Base-by-base conservation (phyloP, 768 basidiomycete genomes). In the Galerina marginata region DNA sequence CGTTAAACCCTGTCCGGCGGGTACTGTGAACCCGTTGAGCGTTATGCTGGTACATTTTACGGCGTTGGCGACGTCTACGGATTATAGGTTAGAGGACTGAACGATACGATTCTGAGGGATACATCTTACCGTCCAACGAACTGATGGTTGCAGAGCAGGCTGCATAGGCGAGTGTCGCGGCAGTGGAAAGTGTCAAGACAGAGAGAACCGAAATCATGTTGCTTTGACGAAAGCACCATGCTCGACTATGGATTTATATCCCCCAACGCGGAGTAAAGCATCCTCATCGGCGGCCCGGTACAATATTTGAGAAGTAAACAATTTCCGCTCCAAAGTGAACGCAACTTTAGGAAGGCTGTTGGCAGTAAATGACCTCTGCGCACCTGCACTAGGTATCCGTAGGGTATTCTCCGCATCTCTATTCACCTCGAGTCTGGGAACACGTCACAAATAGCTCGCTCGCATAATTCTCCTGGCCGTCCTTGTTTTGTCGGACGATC, bases 1-100 rank as follows among this genome's bases (percentile, higher is more conserved):
- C 9, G 73, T 75, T 66, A 89, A 79, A 0, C 75, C 80, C 69
- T 81, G 46, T 11, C 85, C 86, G 37, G 77, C 81, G 7, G 86
- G 82, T 25, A 87, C 86, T 4, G 81, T 84, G 70, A 88, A 86
- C 4, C 72, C 63, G 44, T 84, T 77, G 66, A 88, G 81, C 64
- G 82, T 83, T 54, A 89, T 82, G 3, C 81, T 85, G 1, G 78
- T 83, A 69, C 88, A 90, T 64, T 75, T 64, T 29, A 83, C 79
- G 20, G 61, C 61, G 39, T 16, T 38, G 1, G 61, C 59, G 48
- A 66, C 65, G 51, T 66, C 65, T 63, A 14, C 1, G 33, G 7
- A 9, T 2, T 33, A 12, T 36, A 0, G 33, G 23, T 16, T 10
- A 37, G 7, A 7, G 16, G 12, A 4, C 33, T 4, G 25, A 36